Base-by-base conservation (phyloP, 2,329 filamentous ascomycete genomes). In the Ceratocystis variospora region DNA sequence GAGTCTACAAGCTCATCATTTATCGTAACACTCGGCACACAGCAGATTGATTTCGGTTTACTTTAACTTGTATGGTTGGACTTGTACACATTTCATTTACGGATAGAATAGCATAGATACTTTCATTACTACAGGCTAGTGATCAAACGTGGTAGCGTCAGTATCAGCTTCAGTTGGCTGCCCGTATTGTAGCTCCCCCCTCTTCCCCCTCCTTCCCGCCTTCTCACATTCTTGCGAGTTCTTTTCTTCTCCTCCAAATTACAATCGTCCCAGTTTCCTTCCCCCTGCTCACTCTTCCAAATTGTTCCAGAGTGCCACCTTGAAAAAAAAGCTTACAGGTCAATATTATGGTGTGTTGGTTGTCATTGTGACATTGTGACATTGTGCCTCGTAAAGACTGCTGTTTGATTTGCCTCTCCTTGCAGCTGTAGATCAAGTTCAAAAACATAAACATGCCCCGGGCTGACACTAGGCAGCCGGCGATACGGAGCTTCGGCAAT, bases 341-440 rank as follows among this genome's bases (percentile, higher is more conserved):
- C 48, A 53, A 28, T 28, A 22, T 53, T 53, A 25, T 5, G 46
- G 46, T 48, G 46, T 48, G n/a, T 50, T 50, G 5, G n/a, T 22
- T 50, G 48, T 50, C 25, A 22, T 28, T 28, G 22, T 10, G 25
- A 41, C 37, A 41, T 41, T 41, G 10, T 41, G 22, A 53, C 48
- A n/a, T 53, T 22, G 48, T n/a, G 7, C 48, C n/a, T 59, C 28
- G 55, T 37, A 59, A 59, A 4, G 55, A 31, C 28, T 41, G 28
- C 28, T 31, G 17, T 31, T 1, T 19, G 55, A 59, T 59, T 25
- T 59, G 25, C 28, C 55, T 59, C 33, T 5, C 55, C 55, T 59
- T 59, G 55, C 55, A 37, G 55, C 3, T 59, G 53, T 31, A 59
- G 53, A 59, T 59, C 53, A 59, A 59, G 53, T 41, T 41, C 10